Base-by-base conservation (phyloP, 345 rosid genomes). In the Chamaenerion angustifolium region DNA sequence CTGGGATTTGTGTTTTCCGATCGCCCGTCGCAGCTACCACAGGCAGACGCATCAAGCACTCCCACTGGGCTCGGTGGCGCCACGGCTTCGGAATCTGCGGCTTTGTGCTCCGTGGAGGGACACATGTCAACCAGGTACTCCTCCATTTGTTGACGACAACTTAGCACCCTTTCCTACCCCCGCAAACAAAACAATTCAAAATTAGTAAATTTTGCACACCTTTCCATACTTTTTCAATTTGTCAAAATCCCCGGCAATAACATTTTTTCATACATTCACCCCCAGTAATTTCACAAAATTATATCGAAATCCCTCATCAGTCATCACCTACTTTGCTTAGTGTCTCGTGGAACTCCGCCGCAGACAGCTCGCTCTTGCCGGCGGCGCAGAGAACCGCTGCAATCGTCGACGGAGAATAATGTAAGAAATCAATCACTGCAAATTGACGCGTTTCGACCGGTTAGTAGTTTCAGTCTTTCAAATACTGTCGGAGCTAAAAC, bases 131-230 rank as follows among this genome's bases (percentile, higher is more conserved):
- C 56, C 52, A 77, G 44, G 42, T 77, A 80, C 61, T 77, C 76
- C 62, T 62, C 79, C 81, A 80, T 72, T 52, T 77, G 88, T 72
- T 75, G 88, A 60, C 58, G 81, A 80, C 88, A 80, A 83, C 88
- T 80, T 65, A 75, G 72, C 72, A 61, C 74, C 83, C 55, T 77
- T 70, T 75, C 81, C 88, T 80, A 61, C 48, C 54, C 56, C n/a
- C 51, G 12, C 7, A 16, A 16, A 42, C 51, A 43, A n/a, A 37
- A 41, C 52, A 41, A 46, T 45, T 44, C 19, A 46, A 23, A 48
- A 48, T 8, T 40, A 49, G 15, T 46, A 27, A 40, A 46, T 63
- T n/a, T 63, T 55, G 68, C 79, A 62, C 79, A 60, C 23, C 59
- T 68, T 66, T 67, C 71, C 21, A 73, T 61, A 69, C 56, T 49